Conservation (phyloP, 179 eudicot species). For the Beta macrorhiza region DNA sequence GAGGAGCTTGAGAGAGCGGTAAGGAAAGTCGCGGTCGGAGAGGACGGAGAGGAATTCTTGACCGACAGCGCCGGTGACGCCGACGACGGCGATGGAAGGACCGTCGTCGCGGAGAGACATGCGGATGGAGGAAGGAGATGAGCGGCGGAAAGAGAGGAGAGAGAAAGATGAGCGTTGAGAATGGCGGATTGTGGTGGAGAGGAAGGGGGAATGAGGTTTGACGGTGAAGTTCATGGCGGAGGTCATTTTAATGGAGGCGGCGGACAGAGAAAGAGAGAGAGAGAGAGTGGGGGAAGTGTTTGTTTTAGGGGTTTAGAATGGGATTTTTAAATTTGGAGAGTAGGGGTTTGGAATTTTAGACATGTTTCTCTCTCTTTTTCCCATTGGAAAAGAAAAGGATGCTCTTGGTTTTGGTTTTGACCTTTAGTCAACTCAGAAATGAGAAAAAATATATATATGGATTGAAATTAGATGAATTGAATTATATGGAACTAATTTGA, state of each 20-base stretch:
- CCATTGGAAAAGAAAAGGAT: no score
- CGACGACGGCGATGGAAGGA: slow-evolving; percentile 90
- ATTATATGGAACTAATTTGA: no score
- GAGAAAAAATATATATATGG: no score
- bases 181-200: slow-evolving; percentile 1
- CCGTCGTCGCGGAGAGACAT: slow-evolving; percentile 62
- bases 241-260: background rate
- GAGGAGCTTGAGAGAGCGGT: slow-evolving; percentile 72
- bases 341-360: no score
- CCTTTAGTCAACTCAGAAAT: no score
- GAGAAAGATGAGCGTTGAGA: slow-evolving; percentile 13
- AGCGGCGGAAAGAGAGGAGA: slow-evolving; percentile 20
- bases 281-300: background rate
- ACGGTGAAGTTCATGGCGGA: slow-evolving; percentile 21
- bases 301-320: background rate
- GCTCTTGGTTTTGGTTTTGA: no score
- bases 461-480: no score
- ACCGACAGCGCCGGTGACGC: slow-evolving; percentile 96
- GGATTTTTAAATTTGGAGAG: background rate
- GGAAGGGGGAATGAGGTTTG: slow-evolving; percentile 19
- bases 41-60: slow-evolving; percentile 94
- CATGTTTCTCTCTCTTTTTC: no score
- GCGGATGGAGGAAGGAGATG: slow-evolving; percentile 28
- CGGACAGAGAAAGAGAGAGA: no score
- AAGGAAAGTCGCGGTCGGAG: slow-evolving; percentile 79